Percentiles rank a stretch among this genome's conserved stretches.
Conservation (phyloP, 352 stramenopile species). For the Globisporangium echinulatum region DNA sequence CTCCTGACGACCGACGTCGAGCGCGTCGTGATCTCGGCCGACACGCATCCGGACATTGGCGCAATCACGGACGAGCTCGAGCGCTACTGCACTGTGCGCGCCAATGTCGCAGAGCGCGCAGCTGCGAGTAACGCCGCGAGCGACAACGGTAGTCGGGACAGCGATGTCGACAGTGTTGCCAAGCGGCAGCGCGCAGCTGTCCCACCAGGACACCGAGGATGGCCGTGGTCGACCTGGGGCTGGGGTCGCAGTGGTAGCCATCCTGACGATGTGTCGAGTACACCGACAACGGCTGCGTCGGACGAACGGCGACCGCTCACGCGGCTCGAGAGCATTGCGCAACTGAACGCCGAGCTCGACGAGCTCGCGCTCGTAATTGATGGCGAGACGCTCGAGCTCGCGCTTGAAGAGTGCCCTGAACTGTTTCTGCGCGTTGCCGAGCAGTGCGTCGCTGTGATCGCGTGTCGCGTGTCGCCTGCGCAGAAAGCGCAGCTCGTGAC, state of each 20-base stretch:
- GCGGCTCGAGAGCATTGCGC: conserved; percentile 60
- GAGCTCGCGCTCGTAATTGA: conserved; percentile 74
- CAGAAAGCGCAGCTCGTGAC: conserved; percentile 93
- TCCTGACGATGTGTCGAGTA: background rate
- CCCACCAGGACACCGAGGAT: no score
- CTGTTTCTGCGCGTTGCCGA: conserved; percentile 70
- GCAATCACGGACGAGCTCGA: conserved; percentile 63
- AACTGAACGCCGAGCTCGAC: conserved; percentile 26
- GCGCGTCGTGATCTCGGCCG: conserved; percentile 71
- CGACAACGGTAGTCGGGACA: background rate
- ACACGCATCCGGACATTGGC: conserved; percentile 62
- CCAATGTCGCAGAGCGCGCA: background rate
- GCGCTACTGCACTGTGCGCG: conserved; percentile 24
- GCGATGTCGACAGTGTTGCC: conserved; percentile 5
- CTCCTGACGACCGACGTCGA: conserved; percentile 92
- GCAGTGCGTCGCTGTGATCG: conserved; percentile 88
- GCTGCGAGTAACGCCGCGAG: background rate
- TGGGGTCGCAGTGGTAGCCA: background rate
- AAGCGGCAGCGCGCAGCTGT: background rate
- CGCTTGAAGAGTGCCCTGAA: conserved; percentile 65
- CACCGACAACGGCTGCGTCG: conserved; percentile 4
- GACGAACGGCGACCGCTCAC: conserved; percentile 34
- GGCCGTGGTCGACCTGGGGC: background rate
- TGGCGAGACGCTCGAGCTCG: conserved; percentile 74
- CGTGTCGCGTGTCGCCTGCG: conserved; percentile 88